Percentiles rank a stretch among this genome's conserved stretches.
Conservation (phyloP, 1,284 basidiomycete species). For the Sporisorium scitamineum region DNA sequence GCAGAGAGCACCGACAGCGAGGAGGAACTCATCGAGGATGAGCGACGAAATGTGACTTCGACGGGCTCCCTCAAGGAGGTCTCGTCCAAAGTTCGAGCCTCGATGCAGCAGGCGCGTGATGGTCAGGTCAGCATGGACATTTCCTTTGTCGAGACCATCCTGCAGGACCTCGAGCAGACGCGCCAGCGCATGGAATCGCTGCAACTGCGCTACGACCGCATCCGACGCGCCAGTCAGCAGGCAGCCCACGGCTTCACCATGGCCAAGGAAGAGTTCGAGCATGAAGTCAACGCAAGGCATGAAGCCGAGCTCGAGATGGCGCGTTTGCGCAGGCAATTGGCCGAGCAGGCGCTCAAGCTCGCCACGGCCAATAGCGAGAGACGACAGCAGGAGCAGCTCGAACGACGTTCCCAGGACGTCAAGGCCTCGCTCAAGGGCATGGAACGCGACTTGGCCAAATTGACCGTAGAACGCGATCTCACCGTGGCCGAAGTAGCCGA, state of each 20-base stretch:
- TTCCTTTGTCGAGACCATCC: slow-evolving; percentile 79
- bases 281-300: slow-evolving; percentile 83
- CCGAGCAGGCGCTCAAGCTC: slow-evolving; percentile 87
- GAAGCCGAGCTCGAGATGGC: slow-evolving; percentile 93
- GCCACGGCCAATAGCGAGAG: slow-evolving; percentile 82
- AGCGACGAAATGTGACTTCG: slow-evolving; percentile 7
- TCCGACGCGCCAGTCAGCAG: slow-evolving; percentile 84
- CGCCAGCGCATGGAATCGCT: slow-evolving; percentile 77
- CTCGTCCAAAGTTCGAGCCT: slow-evolving; percentile 74
- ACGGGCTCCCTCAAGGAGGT: slow-evolving; percentile 55
- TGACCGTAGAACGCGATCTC: slow-evolving; percentile 90
- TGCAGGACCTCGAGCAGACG: slow-evolving; percentile 78
- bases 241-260: slow-evolving; percentile 91
- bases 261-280: slow-evolving; percentile 92
- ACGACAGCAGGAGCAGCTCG: slow-evolving; percentile 78
- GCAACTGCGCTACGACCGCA: slow-evolving; percentile 82
- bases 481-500: slow-evolving; percentile 93
- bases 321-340: slow-evolving; percentile 82
- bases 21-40: slow-evolving; percentile 33
- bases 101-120: slow-evolving; percentile 76
- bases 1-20: slow-evolving; percentile 22
- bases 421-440: slow-evolving; percentile 80
- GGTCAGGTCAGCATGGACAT: slow-evolving; percentile 79
- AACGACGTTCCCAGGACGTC: slow-evolving; percentile 83
- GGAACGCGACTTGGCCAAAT: slow-evolving; percentile 85